These are phyloP conservation scores for Phytophthora syringae DNA, from an alignment of 352 stramenopile genomes.

Conservation along the genomic window DNA sequence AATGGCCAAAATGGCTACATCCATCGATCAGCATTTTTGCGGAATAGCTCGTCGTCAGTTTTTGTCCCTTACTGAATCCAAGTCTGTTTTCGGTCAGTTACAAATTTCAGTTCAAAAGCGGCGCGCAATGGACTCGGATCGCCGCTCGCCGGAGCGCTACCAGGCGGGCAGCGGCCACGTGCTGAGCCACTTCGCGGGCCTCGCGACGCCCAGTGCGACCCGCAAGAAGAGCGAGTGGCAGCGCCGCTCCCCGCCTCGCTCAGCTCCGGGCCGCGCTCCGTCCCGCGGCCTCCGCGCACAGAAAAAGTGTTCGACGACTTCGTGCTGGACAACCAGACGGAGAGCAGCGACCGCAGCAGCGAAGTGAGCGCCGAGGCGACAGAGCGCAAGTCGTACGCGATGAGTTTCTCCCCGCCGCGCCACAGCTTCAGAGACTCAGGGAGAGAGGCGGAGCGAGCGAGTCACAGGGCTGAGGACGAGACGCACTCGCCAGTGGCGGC, in stretches of 20 bases:
- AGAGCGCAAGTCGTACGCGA: conserved; percentile 24
- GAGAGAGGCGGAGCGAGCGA: conserved; percentile 4
- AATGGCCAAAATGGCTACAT: too few species aligned
- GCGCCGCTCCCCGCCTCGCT: conserved; percentile 6
- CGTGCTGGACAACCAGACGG: conserved; percentile 38
- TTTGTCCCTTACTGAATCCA: conserved; percentile 18
- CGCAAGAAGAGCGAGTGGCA: conserved; percentile 37
- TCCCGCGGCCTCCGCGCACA: conserved; percentile 4
- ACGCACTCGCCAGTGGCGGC: conserved; percentile 30
- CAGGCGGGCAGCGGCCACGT: conserved; percentile 63
- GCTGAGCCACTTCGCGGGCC: conserved; percentile 64
- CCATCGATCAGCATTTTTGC: too few species aligned
- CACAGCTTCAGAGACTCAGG: conserved; percentile 22
- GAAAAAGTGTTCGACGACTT: conserved; percentile 39
- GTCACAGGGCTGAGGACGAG: conserved; percentile 17
- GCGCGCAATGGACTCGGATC: conserved; percentile 24
- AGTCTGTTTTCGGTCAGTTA: conserved; percentile 19
- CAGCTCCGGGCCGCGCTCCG: conserved; percentile 28
- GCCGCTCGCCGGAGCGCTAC: conserved; percentile 40
- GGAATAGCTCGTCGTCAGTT: conserved; percentile 1
- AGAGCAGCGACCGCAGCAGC: conserved; percentile 35
- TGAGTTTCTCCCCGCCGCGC: conserved; percentile 41
- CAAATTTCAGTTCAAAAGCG: conserved; percentile 25
- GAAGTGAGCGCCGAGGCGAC: conserved; percentile 21
- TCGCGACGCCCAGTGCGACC: conserved; percentile 45